These are phyloP conservation scores for Niebla homalea DNA, from an alignment of 495 filamentous ascomycete genomes.

Conservation along the genomic window DNA sequence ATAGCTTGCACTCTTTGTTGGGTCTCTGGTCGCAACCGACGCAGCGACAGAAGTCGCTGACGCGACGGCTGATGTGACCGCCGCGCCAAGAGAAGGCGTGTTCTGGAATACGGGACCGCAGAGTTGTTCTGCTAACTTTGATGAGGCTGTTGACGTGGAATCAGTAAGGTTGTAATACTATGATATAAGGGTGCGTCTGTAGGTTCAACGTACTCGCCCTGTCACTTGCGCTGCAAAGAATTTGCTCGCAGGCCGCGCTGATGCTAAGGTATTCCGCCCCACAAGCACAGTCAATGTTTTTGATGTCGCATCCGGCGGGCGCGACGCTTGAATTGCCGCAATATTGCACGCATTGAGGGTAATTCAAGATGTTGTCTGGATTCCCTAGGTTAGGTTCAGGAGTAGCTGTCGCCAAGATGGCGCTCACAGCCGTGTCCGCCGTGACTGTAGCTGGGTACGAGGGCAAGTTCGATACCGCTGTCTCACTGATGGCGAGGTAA, in stretches of 20 bases:
- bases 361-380: neutral
- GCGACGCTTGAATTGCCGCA: neutral
- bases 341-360: conserved; percentile 4
- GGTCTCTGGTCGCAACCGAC: conserved; percentile 26
- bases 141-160: neutral
- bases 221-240: neutral
- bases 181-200: no score
- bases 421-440: no score
- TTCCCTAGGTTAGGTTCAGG: neutral
- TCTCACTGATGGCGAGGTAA: neutral
- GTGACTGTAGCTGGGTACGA: no score
- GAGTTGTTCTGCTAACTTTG: neutral
- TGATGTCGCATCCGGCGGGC: neutral
- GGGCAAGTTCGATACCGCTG: neutral
- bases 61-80: neutral
- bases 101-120: neutral
- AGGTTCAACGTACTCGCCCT: neutral
- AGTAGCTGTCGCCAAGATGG: neutral
- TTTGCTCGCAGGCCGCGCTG: neutral
- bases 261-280: neutral
- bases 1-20: conserved; percentile 6
- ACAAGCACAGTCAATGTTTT: conserved; percentile 1
- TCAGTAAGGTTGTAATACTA: neutral
- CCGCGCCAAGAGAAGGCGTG: neutral
- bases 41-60: conserved; percentile 41